phyloP scores from a whole-genome alignment of 495 filamentous ascomycete species.

The Hypomontagnella monticulosa region DNA sequence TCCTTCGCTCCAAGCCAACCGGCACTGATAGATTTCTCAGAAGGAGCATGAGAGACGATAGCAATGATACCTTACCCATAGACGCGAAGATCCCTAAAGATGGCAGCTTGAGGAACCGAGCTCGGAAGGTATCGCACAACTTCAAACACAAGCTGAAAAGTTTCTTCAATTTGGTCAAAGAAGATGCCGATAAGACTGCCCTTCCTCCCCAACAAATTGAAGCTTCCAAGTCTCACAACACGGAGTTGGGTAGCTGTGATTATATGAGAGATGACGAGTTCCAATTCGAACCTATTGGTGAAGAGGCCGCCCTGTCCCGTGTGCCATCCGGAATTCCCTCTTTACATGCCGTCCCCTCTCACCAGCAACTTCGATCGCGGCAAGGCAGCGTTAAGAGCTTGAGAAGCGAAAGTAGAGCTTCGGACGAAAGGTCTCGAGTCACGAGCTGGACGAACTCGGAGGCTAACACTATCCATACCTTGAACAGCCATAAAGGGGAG shows the following conservation, averaged over 20 bases:
- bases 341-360: conserved; percentile 49
- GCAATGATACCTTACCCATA: conserved; percentile 38
- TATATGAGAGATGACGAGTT: conserved; percentile 35
- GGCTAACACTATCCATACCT: conserved; percentile 55
- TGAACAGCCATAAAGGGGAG: conserved; percentile 50
- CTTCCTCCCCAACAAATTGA: conserved; percentile 63
- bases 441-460: conserved; percentile 80
- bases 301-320: conserved; percentile 51
- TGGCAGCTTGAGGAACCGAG: conserved; percentile 58
- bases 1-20: conserved; percentile 56
- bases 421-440: conserved; percentile 70
- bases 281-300: conserved; percentile 36
- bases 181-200: conserved; percentile 49
- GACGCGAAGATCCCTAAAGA: conserved; percentile 37
- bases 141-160: conserved; percentile 70
- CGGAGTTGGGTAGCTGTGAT: conserved; percentile 41
- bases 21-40: conserved; percentile 59
- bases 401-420: conserved; percentile 58
- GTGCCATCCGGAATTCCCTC: conserved; percentile 55
- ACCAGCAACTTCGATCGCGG: conserved; percentile 53
- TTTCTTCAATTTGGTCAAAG: conserved; percentile 62
- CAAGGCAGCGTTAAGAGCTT: conserved; percentile 63
- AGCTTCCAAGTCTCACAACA: conserved; percentile 57
- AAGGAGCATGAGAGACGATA: conserved; percentile 44
- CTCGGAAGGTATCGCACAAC: conserved; percentile 67